Percentiles rank a stretch among this genome's conserved stretches.
phyloP scores from a whole-genome alignment of 192 early-diverging fungal genomes.

The Backusella westeae region DNA sequence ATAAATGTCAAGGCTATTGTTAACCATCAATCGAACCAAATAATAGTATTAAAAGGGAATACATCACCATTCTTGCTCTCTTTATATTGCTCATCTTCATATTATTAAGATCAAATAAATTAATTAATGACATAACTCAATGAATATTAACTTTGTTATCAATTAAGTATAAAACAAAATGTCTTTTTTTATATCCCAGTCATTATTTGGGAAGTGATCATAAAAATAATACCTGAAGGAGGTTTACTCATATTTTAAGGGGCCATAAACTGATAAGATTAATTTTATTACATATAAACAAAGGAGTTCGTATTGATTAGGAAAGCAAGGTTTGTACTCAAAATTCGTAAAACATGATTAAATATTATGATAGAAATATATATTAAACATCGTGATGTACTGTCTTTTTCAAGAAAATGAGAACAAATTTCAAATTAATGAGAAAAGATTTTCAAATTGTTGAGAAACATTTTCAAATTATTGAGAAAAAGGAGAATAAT shows the following conservation, averaged over 20 bases:
- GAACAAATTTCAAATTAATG: too few relatives aligned
- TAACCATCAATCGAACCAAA: neutral
- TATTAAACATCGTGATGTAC: neutral
- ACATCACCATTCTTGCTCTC: neutral
- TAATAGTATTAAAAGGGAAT: neutral
- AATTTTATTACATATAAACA: neutral
- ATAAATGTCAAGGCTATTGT: neutral
- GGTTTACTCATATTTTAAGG: neutral
- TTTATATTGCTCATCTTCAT: neutral
- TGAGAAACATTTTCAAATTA: too few relatives aligned
- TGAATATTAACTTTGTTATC: neutral
- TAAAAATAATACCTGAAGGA: neutral
- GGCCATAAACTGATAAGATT: neutral
- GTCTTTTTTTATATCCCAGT: neutral
- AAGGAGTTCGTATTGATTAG: neutral
- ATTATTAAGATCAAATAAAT: neutral
- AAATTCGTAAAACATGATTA: neutral
- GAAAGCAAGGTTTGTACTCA: neutral
- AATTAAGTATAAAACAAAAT: neutral
- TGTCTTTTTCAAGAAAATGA: too few relatives aligned
- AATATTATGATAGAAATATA: neutral
- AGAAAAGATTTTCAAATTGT: too few relatives aligned
- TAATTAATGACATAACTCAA: neutral
- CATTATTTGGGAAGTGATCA: neutral
- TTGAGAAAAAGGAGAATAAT: too few relatives aligned